These are phyloP conservation scores for Phytophthora melonis DNA, from an alignment of 352 stramenopile genomes.

Conservation along the genomic window DNA sequence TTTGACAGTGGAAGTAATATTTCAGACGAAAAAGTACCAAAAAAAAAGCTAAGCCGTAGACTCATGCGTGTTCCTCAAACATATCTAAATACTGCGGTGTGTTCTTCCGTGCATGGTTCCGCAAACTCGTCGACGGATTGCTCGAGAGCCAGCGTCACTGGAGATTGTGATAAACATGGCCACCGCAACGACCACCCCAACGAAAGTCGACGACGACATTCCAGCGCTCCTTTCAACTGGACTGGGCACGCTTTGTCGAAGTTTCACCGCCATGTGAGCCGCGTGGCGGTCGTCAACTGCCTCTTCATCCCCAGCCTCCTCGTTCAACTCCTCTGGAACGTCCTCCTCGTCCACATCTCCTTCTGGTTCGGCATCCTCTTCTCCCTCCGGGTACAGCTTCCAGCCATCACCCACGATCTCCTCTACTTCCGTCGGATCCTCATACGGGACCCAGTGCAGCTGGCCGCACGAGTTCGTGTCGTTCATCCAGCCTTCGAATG, in stretches of 20 bases:
- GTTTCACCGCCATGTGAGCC: slow-evolving; percentile 24
- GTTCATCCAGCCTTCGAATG: slow-evolving; percentile 52
- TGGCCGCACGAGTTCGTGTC: slow-evolving; percentile 66
- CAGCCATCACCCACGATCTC: slow-evolving; percentile 55
- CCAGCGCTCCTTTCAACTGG: slow-evolving; percentile 12
- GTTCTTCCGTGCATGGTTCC: slow-evolving; percentile 20
- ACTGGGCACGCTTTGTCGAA: slow-evolving; percentile 52
- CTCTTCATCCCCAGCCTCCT: neutral
- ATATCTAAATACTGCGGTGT: slow-evolving; percentile 14
- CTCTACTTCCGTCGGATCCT: slow-evolving; percentile 55
- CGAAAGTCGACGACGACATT: slow-evolving; percentile 46
- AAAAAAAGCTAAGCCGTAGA: no score
- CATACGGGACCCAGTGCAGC: slow-evolving; percentile 72
- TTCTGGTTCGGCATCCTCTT: neutral
- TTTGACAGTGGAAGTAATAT: no score
- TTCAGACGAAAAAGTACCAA: no score
- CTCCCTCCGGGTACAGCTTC: slow-evolving; percentile 40
- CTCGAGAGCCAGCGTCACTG: slow-evolving; percentile 61
- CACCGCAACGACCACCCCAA: slow-evolving; percentile 46
- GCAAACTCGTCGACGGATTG: slow-evolving; percentile 41
- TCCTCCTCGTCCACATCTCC: slow-evolving; percentile 2
- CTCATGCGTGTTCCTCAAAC: no score
- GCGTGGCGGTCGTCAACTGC: slow-evolving; percentile 13
- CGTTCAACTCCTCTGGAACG: slow-evolving; percentile 2
- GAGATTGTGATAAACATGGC: slow-evolving; percentile 63